These are phyloP conservation scores for Phaffomyces thermotolerans DNA, from an alignment of 805 yeast species.

Conservation along the genomic window DNA sequence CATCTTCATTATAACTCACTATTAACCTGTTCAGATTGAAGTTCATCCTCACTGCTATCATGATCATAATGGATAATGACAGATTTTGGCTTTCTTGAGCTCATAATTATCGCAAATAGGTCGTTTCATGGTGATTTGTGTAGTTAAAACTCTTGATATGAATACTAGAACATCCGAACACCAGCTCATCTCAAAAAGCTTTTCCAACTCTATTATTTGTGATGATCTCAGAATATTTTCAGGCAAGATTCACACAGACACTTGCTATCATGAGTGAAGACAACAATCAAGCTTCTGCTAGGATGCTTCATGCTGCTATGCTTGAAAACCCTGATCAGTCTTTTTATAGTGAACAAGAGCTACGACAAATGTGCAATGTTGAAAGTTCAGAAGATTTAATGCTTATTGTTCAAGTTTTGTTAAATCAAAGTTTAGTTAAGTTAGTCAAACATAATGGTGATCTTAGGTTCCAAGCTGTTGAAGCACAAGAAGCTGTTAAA, in stretches of 20 bases:
- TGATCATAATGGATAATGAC: slow-evolving; percentile 9
- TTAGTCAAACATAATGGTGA: slow-evolving; percentile 60
- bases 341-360: slow-evolving; percentile 61
- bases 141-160: no score
- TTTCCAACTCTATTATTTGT: no score
- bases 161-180: no score
- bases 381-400: slow-evolving; percentile 37
- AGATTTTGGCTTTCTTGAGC: slow-evolving; percentile 15
- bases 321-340: slow-evolving; percentile 39
- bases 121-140: no score
- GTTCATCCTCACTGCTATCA: slow-evolving; percentile 6
- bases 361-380: slow-evolving; percentile 42
- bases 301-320: slow-evolving; percentile 59
- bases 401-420: slow-evolving; percentile 42
- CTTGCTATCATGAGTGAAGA: slow-evolving; percentile 9
- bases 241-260: no score
- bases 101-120: no score
- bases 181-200: neutral
- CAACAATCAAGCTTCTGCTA: slow-evolving; percentile 35
- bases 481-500: slow-evolving; percentile 66
- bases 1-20: no score
- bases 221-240: no score
- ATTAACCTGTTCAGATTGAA: neutral
- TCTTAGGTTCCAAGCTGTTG: slow-evolving; percentile 69
- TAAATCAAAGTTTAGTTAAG: slow-evolving; percentile 57